phyloP scores from a whole-genome alignment of 768 basidiomycete species.

The Phlebiopsis flavidoalba region DNA sequence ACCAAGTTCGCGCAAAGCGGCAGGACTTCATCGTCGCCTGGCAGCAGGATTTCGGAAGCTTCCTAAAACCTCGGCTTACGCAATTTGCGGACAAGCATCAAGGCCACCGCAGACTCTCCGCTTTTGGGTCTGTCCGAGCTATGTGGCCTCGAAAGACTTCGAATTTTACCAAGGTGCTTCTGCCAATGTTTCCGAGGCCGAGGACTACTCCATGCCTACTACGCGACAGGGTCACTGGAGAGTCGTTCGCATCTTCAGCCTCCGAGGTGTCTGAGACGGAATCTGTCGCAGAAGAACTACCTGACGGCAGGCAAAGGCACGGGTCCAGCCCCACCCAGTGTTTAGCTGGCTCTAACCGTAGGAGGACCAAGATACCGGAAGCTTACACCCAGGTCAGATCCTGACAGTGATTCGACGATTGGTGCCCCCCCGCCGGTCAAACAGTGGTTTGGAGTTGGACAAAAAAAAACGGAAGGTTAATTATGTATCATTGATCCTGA shows the following conservation, averaged over 20 bases:
- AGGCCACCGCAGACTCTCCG: conserved; percentile 42
- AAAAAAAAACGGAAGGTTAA: not conserved
- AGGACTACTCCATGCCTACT: conserved; percentile 46
- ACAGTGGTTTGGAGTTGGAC: not conserved
- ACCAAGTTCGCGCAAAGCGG: conserved; percentile 76
- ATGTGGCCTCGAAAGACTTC: conserved; percentile 68
- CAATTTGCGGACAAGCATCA: conserved; percentile 37
- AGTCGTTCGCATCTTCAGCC: conserved; percentile 60
- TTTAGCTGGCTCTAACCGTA: conserved; percentile 11
- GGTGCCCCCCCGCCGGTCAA: conserved; percentile 30
- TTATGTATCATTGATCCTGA: conserved; percentile 5
- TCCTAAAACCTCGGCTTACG: conserved; percentile 65
- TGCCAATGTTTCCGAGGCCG: conserved; percentile 68
- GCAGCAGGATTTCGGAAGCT: conserved; percentile 87
- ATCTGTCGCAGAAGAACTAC: conserved; percentile 25
- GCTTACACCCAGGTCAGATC: conserved; percentile 44
- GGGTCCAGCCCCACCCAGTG: conserved; percentile 12
- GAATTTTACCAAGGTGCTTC: conserved; percentile 55
- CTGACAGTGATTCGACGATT: conserved; percentile 84
- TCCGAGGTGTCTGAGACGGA: conserved; percentile 71
- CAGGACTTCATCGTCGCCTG: conserved; percentile 96
- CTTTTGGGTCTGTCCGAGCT: conserved; percentile 64
- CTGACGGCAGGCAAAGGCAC: conserved; percentile 3
- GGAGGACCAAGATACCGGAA: conserved; percentile 10
- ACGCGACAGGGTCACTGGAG: conserved; percentile 45